Evolutionary conservation across 2,329 filamentous ascomycete genomes (phyloP).

Genomic region (Pleomassaria siparia): DNA sequence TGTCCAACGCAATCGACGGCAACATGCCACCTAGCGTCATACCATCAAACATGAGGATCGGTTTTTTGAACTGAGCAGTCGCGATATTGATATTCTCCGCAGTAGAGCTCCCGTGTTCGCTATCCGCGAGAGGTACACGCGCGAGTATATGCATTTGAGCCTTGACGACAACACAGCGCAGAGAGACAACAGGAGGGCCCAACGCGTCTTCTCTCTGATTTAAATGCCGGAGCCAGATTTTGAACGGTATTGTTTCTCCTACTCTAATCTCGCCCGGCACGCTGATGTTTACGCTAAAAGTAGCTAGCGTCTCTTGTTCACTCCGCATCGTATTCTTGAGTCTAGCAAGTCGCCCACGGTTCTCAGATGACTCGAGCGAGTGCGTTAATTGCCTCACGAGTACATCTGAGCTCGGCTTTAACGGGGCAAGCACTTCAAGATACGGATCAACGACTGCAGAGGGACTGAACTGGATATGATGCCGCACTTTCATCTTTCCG

Average conservation of each 20-base stretch:
- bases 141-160: conserved; percentile 15
- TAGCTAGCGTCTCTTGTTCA: conserved; percentile 13
- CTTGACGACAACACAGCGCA: conserved; percentile 23
- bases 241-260: conserved; percentile 12
- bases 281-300: conserved; percentile 17
- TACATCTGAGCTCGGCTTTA: conserved; percentile 12
- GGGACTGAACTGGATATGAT: conserved; percentile 21
- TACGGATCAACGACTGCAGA: conserved; percentile 18
- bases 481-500: conserved; percentile 16
- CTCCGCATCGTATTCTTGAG: conserved; percentile 12
- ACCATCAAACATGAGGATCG: not conserved
- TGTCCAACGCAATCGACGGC: conserved; percentile 12
- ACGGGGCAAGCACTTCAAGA: not conserved
- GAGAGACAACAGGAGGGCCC: conserved; percentile 15
- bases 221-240: conserved; percentile 14
- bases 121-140: conserved; percentile 15
- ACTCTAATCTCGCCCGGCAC: conserved; percentile 15
- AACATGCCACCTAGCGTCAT: conserved; percentile 15
- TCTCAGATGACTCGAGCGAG: conserved; percentile 8
- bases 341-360: conserved; percentile 9
- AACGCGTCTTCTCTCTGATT: conserved; percentile 5
- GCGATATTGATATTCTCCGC: conserved; percentile 20
- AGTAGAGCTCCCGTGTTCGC: conserved; percentile 11
- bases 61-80: conserved; percentile 5
- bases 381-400: conserved; percentile 16